A percentile compares a stretch with the other conserved stretches of the same genome.
These are phyloP conservation scores for Tricholoma sp. DNA, from an alignment of 768 basidiomycete species.

Conservation along the genomic window DNA sequence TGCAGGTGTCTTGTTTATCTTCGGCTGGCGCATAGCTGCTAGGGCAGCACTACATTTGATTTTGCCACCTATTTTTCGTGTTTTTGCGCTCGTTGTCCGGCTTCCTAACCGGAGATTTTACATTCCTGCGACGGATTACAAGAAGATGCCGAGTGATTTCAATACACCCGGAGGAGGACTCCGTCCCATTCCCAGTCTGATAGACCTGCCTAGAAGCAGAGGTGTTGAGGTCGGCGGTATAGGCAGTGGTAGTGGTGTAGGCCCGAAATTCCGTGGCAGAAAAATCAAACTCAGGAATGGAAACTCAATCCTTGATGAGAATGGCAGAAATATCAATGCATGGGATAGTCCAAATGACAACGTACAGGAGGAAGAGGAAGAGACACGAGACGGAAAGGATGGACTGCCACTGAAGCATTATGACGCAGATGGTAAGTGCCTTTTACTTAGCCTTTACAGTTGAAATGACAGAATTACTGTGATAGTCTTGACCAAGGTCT, in stretches of 20 bases:
- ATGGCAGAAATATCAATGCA: slow-evolving; percentile 14
- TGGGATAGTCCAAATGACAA: slow-evolving; percentile 11
- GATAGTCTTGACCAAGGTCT: slow-evolving; percentile 83
- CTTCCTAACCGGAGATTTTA: slow-evolving; percentile 88
- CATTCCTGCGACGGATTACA: slow-evolving; percentile 87
- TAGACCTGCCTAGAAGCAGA: slow-evolving; percentile 62
- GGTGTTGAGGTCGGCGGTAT: slow-evolving; percentile 41
- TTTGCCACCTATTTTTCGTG: slow-evolving; percentile 82
- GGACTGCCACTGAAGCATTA: slow-evolving; percentile 57
- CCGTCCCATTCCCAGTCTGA: slow-evolving; percentile 77
- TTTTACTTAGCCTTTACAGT: not conserved
- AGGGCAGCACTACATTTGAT: slow-evolving; percentile 70
- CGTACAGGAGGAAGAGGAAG: slow-evolving; percentile 16
- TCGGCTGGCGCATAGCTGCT: slow-evolving; percentile 83
- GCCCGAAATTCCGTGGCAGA: slow-evolving; percentile 30
- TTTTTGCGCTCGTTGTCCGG: slow-evolving; percentile 57
- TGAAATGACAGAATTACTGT: not conserved
- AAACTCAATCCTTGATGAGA: not conserved
- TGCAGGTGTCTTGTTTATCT: slow-evolving; percentile 71
- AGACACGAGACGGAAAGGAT: slow-evolving; percentile 22
- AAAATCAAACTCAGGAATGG: slow-evolving; percentile 60
- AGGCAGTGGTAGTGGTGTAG: slow-evolving; percentile 27
- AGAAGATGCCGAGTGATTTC: slow-evolving; percentile 55
- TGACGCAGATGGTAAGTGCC: slow-evolving; percentile 73
- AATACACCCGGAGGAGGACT: slow-evolving; percentile 31